phyloP scores from a whole-genome alignment of 1,284 basidiomycete species.

The Austroboletus olivaceoglutinosus region DNA sequence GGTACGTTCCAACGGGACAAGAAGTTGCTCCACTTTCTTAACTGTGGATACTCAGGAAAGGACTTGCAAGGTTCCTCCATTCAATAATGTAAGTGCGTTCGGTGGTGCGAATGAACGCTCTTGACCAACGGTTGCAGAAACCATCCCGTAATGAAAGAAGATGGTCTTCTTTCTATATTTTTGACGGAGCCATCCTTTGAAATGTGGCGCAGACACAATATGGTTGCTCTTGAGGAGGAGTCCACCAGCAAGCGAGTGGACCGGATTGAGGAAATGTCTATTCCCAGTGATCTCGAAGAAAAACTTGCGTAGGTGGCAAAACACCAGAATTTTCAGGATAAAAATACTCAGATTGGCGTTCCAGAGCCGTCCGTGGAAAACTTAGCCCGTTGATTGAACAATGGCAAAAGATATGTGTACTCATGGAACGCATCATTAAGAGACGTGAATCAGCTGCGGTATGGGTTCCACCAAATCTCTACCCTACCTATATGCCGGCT shows the following conservation, averaged over 20 bases:
- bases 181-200: constrained; percentile 81
- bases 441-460: constrained; percentile 86
- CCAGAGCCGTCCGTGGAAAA: constrained; percentile 67
- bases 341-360: constrained; percentile 6
- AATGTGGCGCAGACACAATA: constrained; percentile 75
- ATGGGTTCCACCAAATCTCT: constrained; percentile 64
- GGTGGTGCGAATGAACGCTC: not conserved
- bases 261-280: constrained; percentile 83
- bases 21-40: not conserved
- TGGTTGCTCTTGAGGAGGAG: constrained; percentile 82
- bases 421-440: constrained; percentile 82
- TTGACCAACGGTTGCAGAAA: constrained; percentile 50
- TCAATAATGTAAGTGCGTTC: constrained; percentile 61
- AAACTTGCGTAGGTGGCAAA: constrained; percentile 65
- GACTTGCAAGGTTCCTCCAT: constrained; percentile 78
- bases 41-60: constrained; percentile 51
- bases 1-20: constrained; percentile 40
- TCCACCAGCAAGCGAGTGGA: constrained; percentile 79
- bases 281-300: constrained; percentile 88
- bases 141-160: constrained; percentile 86
- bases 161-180: constrained; percentile 80
- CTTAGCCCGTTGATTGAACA: constrained; percentile 78
- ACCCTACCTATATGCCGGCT: constrained; percentile 61
- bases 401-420: constrained; percentile 85
- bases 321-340: not conserved